phyloP scores from a whole-genome alignment of 78 protist genomes.

The Chrysochromulina tobinii region DNA sequence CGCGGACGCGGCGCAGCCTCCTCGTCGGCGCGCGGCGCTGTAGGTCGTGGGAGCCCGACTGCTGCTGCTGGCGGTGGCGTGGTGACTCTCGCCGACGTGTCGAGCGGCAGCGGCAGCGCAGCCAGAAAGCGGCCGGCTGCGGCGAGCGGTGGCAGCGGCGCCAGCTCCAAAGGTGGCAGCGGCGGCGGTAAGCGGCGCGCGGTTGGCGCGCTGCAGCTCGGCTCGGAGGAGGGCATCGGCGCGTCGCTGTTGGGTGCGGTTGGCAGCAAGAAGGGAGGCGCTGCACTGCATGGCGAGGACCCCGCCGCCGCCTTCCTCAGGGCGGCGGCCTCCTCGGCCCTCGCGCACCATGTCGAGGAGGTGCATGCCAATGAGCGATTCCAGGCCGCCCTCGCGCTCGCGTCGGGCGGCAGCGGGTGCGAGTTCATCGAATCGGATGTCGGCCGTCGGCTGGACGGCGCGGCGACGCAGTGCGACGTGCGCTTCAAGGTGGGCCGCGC shows the following conservation, averaged over 20 bases:
- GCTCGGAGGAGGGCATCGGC: conserved; percentile 5
- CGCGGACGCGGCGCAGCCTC: too few species aligned
- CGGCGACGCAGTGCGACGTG: too few species aligned
- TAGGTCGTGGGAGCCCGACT: not conserved
- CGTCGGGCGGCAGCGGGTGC: too few species aligned
- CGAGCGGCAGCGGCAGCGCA: not conserved
- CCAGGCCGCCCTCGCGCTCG: not conserved
- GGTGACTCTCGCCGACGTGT: not conserved
- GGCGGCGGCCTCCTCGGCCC: not conserved
- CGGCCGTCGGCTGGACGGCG: too few species aligned
- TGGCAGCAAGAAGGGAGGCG: not conserved
- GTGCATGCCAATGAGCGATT: not conserved
- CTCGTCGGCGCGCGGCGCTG: too few species aligned
- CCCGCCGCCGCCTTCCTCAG: not conserved
- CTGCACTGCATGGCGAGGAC: not conserved
- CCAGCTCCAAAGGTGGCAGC: not conserved
- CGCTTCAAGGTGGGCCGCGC: not conserved
- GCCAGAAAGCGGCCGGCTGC: not conserved
- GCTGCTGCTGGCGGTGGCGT: not conserved
- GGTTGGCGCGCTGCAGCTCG: not conserved
- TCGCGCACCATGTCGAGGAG: not conserved
- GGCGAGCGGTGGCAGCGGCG: not conserved
- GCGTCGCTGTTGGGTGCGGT: not conserved
- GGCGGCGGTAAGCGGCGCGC: not conserved
- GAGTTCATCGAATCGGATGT: too few species aligned